Evolutionary conservation across 768 basidiomycete species (phyloP).

Genomic region (Leccinum sublutescens): DNA sequence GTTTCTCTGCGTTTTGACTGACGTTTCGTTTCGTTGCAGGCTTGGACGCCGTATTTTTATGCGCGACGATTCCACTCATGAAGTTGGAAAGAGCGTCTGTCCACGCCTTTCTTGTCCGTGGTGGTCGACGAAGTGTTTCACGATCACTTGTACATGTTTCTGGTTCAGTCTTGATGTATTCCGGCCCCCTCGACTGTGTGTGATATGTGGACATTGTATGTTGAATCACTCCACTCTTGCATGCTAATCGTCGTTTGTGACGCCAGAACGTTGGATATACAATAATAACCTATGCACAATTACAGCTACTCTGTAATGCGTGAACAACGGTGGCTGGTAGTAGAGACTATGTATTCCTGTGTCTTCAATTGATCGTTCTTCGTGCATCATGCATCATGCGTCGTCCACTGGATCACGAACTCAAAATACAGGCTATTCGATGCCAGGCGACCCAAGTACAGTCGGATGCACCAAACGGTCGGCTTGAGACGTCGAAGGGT

Average conservation of each 20-base stretch:
- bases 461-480: too few species aligned
- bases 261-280: slow-evolving; percentile 2
- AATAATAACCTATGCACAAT: not conserved
- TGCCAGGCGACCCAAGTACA: too few species aligned
- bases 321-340: not conserved
- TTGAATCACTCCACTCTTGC: not conserved
- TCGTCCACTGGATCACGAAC: too few species aligned
- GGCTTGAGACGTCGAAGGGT: too few species aligned
- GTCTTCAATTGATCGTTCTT: too few species aligned
- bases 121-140: not conserved
- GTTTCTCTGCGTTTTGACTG: not conserved
- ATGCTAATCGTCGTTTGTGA: slow-evolving; percentile 5
- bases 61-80: not conserved
- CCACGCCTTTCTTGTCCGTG: not conserved
- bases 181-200: not conserved
- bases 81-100: not conserved
- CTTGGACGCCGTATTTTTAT: not conserved
- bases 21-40: slow-evolving; percentile 7
- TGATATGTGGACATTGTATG: slow-evolving; percentile 2
- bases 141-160: not conserved
- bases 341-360: too few species aligned
- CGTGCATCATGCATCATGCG: too few species aligned
- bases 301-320: not conserved
- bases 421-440: too few species aligned
- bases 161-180: not conserved